phyloP scores from a whole-genome alignment of 1,284 basidiomycete species.

The Ceratobasidium sp. region DNA sequence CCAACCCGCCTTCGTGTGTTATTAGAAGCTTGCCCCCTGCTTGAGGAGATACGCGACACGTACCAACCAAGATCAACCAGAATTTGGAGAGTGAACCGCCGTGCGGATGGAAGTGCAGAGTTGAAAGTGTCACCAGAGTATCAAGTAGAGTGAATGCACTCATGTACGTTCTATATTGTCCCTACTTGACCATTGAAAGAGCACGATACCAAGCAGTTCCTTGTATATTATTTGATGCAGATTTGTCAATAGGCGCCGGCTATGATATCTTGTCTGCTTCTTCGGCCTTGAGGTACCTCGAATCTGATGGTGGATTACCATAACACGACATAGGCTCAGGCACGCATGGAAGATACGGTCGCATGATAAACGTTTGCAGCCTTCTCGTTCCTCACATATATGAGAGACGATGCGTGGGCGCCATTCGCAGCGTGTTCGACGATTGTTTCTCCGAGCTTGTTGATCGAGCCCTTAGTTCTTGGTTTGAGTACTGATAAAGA shows the following conservation, averaged over 20 bases:
- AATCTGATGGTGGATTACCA: background rate
- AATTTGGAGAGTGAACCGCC: constrained; percentile 17
- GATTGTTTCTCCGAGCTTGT: background rate
- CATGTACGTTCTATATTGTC: background rate
- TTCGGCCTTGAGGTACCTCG: background rate
- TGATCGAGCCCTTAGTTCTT: background rate
- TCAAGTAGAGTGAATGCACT: background rate
- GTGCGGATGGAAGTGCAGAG: constrained; percentile 7
- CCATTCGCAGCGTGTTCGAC: background rate
- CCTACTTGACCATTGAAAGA: background rate
- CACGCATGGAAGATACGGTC: background rate
- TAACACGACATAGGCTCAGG: constrained; percentile 13
- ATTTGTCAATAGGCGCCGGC: background rate
- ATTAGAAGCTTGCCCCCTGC: constrained; percentile 3
- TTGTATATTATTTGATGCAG: background rate
- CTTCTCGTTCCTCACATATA: constrained; percentile 6
- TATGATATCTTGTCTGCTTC: background rate
- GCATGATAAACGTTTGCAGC: background rate
- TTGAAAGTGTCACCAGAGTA: background rate
- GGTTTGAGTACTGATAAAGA: background rate
- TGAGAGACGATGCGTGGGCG: constrained; percentile 1
- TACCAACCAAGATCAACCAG: constrained; percentile 2
- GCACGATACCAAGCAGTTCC: background rate
- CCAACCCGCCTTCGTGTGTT: constrained; percentile 10
- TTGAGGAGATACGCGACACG: constrained; percentile 23